Evolutionary conservation across 1,139 yeast species (phyloP), one percentile per base, ranked within the genome.

Genomic region (Sporopachydermia cereana): DNA sequence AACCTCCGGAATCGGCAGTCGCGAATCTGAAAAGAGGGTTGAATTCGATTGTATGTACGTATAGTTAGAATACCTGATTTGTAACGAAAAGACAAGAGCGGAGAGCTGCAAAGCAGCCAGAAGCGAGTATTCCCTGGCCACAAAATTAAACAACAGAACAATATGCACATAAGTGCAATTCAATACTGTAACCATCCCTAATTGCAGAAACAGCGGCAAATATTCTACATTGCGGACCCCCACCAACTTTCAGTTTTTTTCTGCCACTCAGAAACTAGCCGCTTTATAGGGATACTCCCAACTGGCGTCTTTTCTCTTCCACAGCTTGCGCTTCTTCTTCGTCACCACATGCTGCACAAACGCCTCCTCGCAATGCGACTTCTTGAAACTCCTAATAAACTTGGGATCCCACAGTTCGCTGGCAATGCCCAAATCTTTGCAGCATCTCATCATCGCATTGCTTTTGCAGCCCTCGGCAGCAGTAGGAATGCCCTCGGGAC

Each of bases 401-500:
- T 77, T 68, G 1, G 98, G 98, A 59, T 91, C 98, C 98, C 98
- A 91, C 46, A 91, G 69, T 57, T 91, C 98, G 49, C 95, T 84
- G 1, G 97, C 98, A 54, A 91, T 83, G 3, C 97, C 97, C 55
- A 91, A 71, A 64, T 91, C 98, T 60, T 91, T 91, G 64, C 98
- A 91, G 58, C 97, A 89, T 59, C 98, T 75, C 97, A 91, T 91
- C 62, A 91, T 68, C 0, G 98, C 97, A 59, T 91, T 91, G 60
- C 94, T 81, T 60, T 88, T 88, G 63, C 98, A 91, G 14, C 98
- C 98, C 64, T 91, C 98, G 43, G 94, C 81, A 0, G 98, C 97
- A 0, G 97, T 91, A 3, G 97, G 88, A 45, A 91, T 76, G 45
- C 93, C 94, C 47, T 78, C 80, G 31, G 85, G 89, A 43, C 79